Conservation (phyloP, 2,329 filamentous ascomycete genomes). For the Fusarium sp. region DNA sequence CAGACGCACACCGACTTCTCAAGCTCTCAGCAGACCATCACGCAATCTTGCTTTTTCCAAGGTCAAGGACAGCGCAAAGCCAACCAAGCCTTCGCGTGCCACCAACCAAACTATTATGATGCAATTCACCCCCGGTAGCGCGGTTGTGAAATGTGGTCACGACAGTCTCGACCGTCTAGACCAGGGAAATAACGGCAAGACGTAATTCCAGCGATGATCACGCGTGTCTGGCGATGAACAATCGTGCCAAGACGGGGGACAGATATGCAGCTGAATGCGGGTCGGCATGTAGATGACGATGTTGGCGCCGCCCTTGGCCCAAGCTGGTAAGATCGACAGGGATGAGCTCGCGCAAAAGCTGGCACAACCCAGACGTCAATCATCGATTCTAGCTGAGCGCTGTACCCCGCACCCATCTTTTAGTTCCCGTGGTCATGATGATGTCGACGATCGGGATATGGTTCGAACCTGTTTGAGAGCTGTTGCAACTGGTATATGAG, state of each 20-base stretch:
- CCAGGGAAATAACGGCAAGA: conserved; percentile 14
- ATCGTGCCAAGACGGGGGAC: not conserved
- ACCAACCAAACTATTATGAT: conserved; percentile 25
- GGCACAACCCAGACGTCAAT: conserved; percentile 18
- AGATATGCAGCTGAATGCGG: not conserved
- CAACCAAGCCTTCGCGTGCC: not conserved
- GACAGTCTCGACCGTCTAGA: not conserved
- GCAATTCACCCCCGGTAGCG: conserved; percentile 11
- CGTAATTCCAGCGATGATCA: conserved; percentile 21
- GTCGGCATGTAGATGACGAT: conserved; percentile 32
- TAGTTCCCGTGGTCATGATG: conserved; percentile 37
- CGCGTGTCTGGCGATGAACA: not conserved
- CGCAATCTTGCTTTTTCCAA: conserved; percentile 23
- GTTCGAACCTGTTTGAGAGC: conserved; percentile 10
- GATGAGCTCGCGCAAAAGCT: conserved; percentile 13
- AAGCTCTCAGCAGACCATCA: not conserved
- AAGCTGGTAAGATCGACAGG: conserved; percentile 28
- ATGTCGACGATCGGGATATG: conserved; percentile 33
- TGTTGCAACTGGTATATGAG: conserved; percentile 26
- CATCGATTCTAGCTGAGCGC: conserved; percentile 6
- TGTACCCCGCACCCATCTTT: conserved; percentile 26
- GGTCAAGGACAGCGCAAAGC: not conserved
- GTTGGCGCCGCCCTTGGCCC: conserved; percentile 26
- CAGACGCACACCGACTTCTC: too few relatives aligned
- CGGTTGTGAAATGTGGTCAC: not conserved